Evolutionary conservation across 2,329 filamentous ascomycete species (phyloP).

Genomic region (Colletotrichum sp.): DNA sequence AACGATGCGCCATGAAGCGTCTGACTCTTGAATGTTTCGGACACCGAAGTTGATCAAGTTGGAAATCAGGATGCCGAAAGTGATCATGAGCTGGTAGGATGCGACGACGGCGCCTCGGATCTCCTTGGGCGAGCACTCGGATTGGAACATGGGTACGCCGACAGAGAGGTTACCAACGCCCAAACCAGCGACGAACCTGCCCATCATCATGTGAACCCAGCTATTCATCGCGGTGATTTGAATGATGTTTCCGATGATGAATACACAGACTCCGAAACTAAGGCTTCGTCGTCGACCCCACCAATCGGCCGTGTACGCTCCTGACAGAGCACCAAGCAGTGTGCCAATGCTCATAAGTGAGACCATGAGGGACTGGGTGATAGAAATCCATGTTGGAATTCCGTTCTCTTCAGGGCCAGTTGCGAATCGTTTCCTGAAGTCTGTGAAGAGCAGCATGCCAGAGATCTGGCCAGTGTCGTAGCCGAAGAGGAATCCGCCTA

Average conservation of each 20-base stretch:
- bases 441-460: constrained; percentile 51
- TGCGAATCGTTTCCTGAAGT: constrained; percentile 64
- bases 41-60: constrained; percentile 61
- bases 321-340: constrained; percentile 57
- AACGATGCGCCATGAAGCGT: constrained; percentile 66
- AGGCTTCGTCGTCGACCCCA: constrained; percentile 63
- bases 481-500: constrained; percentile 68
- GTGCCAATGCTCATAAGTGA: constrained; percentile 62
- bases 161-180: constrained; percentile 72
- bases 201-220: constrained; percentile 72
- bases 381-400: constrained; percentile 41
- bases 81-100: constrained; percentile 78
- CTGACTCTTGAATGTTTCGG: constrained; percentile 42
- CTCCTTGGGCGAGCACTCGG: constrained; percentile 65
- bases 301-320: constrained; percentile 61
- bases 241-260: constrained; percentile 68
- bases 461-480: constrained; percentile 69
- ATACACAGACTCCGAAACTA: constrained; percentile 58
- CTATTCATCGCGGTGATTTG: constrained; percentile 63
- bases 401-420: constrained; percentile 40
- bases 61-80: constrained; percentile 67
- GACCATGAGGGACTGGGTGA: constrained; percentile 57
- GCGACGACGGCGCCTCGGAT: constrained; percentile 70
- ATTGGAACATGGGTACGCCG: constrained; percentile 71
- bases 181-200: constrained; percentile 69